These are phyloP conservation scores for Letharia columbiana DNA, from an alignment of 495 filamentous ascomycete genomes.

Conservation along the genomic window DNA sequence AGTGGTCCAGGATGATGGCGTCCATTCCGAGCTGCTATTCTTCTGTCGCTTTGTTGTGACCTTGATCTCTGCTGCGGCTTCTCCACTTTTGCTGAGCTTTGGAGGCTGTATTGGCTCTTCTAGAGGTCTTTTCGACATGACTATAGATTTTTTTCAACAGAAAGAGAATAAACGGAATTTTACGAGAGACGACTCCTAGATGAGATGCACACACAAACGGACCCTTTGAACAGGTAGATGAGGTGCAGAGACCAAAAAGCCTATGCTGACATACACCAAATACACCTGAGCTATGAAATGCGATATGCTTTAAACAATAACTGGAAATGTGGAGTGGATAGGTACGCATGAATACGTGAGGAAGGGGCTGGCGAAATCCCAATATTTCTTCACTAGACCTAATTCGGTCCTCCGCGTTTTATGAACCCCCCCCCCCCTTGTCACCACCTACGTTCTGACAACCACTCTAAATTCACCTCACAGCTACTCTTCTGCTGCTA, in stretches of 20 bases:
- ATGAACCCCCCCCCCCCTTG: not conserved
- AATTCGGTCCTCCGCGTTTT: not conserved
- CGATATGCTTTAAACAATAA: not conserved
- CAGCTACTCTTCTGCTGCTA: not conserved
- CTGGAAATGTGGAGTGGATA: not conserved
- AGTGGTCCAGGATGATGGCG: constrained; percentile 68
- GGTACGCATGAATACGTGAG: not conserved
- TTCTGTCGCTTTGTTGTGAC: constrained; percentile 14
- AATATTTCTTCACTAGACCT: not conserved
- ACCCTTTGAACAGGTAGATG: not conserved
- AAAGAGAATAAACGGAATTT: not conserved
- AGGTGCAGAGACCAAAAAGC: not conserved
- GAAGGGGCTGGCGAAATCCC: not conserved
- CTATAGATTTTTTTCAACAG: too few relatives aligned
- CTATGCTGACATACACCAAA: not conserved
- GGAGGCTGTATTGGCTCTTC: not conserved
- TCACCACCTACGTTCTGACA: not conserved
- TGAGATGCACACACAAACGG: not conserved
- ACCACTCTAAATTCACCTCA: constrained; percentile 5
- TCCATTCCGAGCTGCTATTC: constrained; percentile 35
- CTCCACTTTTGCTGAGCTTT: constrained; percentile 17
- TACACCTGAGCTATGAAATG: not conserved
- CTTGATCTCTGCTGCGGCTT: constrained; percentile 22
- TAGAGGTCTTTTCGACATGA: constrained; percentile 6
- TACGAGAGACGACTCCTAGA: not conserved